Evolutionary conservation across 352 stramenopile species (phyloP), one percentile per base, ranked within the genome.

Genomic region (Poterioochromonas sp.): DNA sequence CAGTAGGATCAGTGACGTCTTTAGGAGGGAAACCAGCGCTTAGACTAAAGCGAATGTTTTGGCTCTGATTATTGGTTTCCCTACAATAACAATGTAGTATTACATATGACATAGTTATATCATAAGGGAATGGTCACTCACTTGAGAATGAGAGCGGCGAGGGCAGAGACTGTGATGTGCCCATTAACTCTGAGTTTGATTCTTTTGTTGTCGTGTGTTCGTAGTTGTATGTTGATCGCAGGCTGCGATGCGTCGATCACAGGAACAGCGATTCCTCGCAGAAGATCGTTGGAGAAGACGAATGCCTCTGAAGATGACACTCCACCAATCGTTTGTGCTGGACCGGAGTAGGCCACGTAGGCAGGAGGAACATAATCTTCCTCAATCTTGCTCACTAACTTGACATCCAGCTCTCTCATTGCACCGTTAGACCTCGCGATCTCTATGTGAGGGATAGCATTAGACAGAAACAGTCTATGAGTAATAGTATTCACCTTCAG

Each of bases 321-420:
- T 15, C 15, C 34, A 40, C 58, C 58, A 32, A 68, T 11, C 5
- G 26, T 68, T 11, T 35, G 5, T 68, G 26, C 58, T 11, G 15
- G 8, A 26, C 58, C 58, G 29, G 58, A 68, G 58, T 39, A 68
- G 58, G 58, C 58, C 26, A 68, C 58, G 29, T 68, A 68, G 29
- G 58, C 5, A 15, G 58, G 58, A 32, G 58, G 58, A 68, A 26
- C 26, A 40, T 68, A 68, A 40, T 68, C 29, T 40, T 68, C 58
- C 58, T 11, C 26, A 5, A 5, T 32, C 29, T 68, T 68, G 29
- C 26, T 26, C 58, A n/a, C 58, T 26, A 68, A 11, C 5, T 26
- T 37, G 29, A 68, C 29, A 26, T 37, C 15, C 15, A 68, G 15
- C 29, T 68, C 58, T 32, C 34, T 26, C 58, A 8, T 26, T 68